Base-by-base conservation (phyloP, 352 stramenopile genomes). In the Phytophthora pistaciae region DNA sequence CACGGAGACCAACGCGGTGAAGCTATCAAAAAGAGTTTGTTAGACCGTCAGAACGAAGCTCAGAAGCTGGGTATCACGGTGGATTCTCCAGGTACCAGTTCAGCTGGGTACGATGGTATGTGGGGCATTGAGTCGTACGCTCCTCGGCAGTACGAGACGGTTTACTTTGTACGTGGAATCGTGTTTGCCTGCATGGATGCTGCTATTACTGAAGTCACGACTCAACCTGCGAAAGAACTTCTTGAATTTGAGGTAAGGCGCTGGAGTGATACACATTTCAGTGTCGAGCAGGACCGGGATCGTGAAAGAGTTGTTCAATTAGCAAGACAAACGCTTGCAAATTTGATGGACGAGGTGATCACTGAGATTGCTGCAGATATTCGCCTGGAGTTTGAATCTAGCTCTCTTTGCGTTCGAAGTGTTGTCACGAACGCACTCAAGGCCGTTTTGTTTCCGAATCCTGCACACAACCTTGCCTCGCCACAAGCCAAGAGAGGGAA, bases 111-210 rank as follows among this genome's bases (percentile, higher is more conserved):
- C 66, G 60, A 80, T 62, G 76, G 78, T 7, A 57, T 9, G 9
- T 75, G 73, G 68, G 58, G 79, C 2, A 66, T 87, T 14, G 80
- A 88, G 36, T 78, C 78, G n/a, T 91, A 88, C 44, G 57, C 67
- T 10, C 64, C 68, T 1, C 52, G 56, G 3, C 77, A 86, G 65
- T 78, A 67, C 29, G 62, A 57, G 6, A 29, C 65, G 10, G 74
- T 85, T 29, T 86, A 83, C 33, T 88, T 76, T 11, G n/a, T 86
- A 0, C 80, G 78, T 11, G 55, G 59, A 5, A 53, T 91, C 10
- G 60, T 91, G 9, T 85, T 90, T 42, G 58, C 56, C 0, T 90
- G 80, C 68, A 66, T 81, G 48, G 78, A 83, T 6, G 16, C 20
- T 4, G 78, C 80, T 14, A 25, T 82, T 7, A 66, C 52, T 11